These are phyloP conservation scores for Ophiobolus disseminans DNA, from an alignment of 2,329 filamentous ascomycete species.

Conservation along the genomic window DNA sequence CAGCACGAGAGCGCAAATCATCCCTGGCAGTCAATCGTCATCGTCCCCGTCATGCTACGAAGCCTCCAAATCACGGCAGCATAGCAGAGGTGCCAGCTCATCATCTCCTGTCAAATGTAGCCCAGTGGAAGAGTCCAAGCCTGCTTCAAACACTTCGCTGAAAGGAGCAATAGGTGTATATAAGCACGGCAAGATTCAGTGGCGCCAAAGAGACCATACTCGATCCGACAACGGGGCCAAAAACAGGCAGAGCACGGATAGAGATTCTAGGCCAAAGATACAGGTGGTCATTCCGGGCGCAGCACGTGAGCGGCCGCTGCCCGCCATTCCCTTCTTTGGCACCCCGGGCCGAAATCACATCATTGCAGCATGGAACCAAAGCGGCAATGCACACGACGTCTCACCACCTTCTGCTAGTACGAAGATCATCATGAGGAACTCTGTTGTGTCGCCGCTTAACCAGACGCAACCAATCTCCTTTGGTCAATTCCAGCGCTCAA, in stretches of 20 bases:
- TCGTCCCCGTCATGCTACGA: slow-evolving; percentile 22
- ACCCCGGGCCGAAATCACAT: slow-evolving; percentile 27
- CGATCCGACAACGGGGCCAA: slow-evolving; percentile 10
- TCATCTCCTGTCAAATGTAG: slow-evolving; percentile 19
- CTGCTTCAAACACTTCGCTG: slow-evolving; percentile 26
- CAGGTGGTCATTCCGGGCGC: slow-evolving; percentile 48
- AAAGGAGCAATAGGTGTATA: slow-evolving; percentile 53
- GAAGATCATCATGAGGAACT: slow-evolving; percentile 30
- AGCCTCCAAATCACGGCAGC: slow-evolving; percentile 23
- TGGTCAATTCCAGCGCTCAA: slow-evolving; percentile 22
- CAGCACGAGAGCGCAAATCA: slow-evolving; percentile 23
- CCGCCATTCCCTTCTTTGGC: slow-evolving; percentile 37
- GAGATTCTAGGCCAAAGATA: slow-evolving; percentile 39
- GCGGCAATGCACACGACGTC: slow-evolving; percentile 30
- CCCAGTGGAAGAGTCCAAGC: slow-evolving; percentile 31
- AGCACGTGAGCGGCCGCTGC: slow-evolving; percentile 38
- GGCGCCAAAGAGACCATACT: slow-evolving; percentile 37
- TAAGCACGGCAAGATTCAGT: slow-evolving; percentile 54
- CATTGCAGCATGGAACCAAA: slow-evolving; percentile 27
- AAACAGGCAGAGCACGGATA: slow-evolving; percentile 19
- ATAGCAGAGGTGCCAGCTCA: slow-evolving; percentile 24
- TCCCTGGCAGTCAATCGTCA: slow-evolving; percentile 21
- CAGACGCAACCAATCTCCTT: slow-evolving; percentile 22
- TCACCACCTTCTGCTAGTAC: slow-evolving; percentile 43
- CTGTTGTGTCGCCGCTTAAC: slow-evolving; percentile 41